Percentiles rank a stretch among this genome's conserved stretches.
These are phyloP conservation scores for Cystobasidium slooffiae DNA, from an alignment of 1,284 basidiomycete genomes.

Conservation along the genomic window DNA sequence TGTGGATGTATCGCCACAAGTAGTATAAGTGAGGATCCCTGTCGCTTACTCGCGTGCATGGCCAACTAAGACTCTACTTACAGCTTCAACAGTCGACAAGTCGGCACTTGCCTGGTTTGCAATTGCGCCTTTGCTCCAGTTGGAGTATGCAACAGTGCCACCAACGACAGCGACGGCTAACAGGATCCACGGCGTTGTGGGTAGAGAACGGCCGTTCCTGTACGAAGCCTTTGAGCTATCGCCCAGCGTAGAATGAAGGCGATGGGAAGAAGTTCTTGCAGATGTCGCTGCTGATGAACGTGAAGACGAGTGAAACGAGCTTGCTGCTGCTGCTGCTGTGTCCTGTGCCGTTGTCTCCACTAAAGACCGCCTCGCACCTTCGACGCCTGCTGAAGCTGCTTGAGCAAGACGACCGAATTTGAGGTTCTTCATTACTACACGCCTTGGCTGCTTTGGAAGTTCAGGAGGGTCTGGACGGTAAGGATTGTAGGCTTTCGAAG, in stretches of 20 bases:
- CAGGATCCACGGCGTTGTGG: no score
- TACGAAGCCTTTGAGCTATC: constrained; percentile 5
- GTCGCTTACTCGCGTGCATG: no score
- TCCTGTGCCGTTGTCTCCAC: constrained; percentile 9
- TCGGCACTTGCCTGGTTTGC: not conserved
- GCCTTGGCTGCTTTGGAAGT: constrained; percentile 15
- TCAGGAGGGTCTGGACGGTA: constrained; percentile 30
- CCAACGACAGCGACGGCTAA: not conserved
- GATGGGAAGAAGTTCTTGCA: not conserved
- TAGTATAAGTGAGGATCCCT: not conserved
- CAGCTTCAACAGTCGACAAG: not conserved
- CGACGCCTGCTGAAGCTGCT: constrained; percentile 22
- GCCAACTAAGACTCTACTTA: not conserved
- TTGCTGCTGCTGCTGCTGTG: not conserved
- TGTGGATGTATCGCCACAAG: not conserved
- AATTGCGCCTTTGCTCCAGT: not conserved
- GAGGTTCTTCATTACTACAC: constrained; percentile 37
- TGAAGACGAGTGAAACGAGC: constrained; percentile 7
- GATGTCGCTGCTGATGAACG: not conserved
- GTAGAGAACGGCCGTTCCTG: not conserved
- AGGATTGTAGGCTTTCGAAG: constrained; percentile 27
- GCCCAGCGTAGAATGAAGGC: not conserved
- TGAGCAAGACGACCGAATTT: constrained; percentile 31
- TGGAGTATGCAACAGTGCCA: not conserved
- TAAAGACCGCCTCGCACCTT: constrained; percentile 13